Evolutionary conservation across 805 yeast species (phyloP).

Genomic region (Candida koratica): DNA sequence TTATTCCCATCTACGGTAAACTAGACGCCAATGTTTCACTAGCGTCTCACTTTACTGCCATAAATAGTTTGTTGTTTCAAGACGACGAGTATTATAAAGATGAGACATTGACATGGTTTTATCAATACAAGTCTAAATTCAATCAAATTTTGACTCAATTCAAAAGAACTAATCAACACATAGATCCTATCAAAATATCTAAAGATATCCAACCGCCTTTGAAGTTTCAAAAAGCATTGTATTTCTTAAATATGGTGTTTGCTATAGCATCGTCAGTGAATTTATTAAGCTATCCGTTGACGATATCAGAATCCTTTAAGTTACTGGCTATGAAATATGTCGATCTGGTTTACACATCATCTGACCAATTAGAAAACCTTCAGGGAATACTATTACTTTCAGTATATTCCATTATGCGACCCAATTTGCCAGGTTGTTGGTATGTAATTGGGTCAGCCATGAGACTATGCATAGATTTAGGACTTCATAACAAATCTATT

Average conservation of each 20-base stretch:
- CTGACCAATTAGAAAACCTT: constrained; percentile 64
- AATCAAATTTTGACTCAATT: constrained; percentile 11
- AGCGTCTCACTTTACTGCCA: constrained; percentile 54
- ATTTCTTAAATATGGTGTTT: constrained; percentile 70
- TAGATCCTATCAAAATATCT: constrained; percentile 33
- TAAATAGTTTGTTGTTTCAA: constrained; percentile 31
- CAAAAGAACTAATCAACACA: constrained; percentile 10
- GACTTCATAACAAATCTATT: constrained; percentile 66
- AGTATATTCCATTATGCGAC: constrained; percentile 78
- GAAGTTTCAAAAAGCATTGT: constrained; percentile 51
- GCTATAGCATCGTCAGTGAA: constrained; percentile 77
- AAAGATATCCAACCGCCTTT: constrained; percentile 43
- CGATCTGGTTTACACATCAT: constrained; percentile 53
- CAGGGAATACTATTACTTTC: constrained; percentile 70
- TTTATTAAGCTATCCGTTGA: constrained; percentile 61
- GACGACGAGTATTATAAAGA: constrained; percentile 10
- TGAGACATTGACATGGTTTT: constrained; percentile 46
- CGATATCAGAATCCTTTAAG: constrained; percentile 66
- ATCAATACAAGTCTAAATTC: constrained; percentile 35
- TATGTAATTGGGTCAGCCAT: constrained; percentile 77
- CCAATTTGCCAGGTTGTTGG: constrained; percentile 92
- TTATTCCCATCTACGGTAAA: constrained; percentile 77
- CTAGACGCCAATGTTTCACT: constrained; percentile 50
- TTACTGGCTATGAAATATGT: constrained; percentile 59
- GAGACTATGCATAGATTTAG: constrained; percentile 77